Conservation (phyloP, 1,284 basidiomycete species). For the Rhizoctonia solani region DNA sequence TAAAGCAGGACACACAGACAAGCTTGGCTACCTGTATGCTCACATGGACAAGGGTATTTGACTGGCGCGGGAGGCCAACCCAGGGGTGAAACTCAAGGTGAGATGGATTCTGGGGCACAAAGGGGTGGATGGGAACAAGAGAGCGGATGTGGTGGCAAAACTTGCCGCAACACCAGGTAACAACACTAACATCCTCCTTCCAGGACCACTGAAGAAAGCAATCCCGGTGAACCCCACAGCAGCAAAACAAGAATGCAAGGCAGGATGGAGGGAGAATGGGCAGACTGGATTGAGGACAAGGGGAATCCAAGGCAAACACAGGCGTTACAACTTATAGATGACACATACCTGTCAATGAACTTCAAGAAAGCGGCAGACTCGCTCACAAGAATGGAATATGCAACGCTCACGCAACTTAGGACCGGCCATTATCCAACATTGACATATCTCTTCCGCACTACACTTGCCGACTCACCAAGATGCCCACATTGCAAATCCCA, state of each 20-base stretch:
- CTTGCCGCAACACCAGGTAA: background rate
- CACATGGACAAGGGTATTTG: background rate
- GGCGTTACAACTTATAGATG: background rate
- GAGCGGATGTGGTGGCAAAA: slow-evolving; percentile 18
- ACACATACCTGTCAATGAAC: background rate
- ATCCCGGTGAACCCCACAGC: slow-evolving; percentile 11
- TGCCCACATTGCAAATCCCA: background rate
- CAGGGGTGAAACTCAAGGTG: background rate
- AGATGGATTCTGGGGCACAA: slow-evolving; percentile 21
- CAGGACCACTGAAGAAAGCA: background rate
- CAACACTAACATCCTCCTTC: background rate
- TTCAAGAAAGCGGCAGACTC: background rate
- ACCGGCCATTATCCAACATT: slow-evolving; percentile 10
- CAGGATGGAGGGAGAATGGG: background rate
- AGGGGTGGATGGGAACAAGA: slow-evolving; percentile 19
- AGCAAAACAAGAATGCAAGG: background rate
- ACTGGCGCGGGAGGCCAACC: background rate
- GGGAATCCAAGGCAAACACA: background rate
- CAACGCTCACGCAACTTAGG: background rate
- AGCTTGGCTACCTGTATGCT: background rate
- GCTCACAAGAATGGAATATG: background rate
- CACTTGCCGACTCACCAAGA: background rate
- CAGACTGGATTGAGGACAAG: background rate
- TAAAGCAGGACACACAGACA: background rate
- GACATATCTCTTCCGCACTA: background rate